These are phyloP conservation scores for Cryphonectria radicalis DNA, from an alignment of 2,329 filamentous ascomycete genomes.

Conservation along the genomic window DNA sequence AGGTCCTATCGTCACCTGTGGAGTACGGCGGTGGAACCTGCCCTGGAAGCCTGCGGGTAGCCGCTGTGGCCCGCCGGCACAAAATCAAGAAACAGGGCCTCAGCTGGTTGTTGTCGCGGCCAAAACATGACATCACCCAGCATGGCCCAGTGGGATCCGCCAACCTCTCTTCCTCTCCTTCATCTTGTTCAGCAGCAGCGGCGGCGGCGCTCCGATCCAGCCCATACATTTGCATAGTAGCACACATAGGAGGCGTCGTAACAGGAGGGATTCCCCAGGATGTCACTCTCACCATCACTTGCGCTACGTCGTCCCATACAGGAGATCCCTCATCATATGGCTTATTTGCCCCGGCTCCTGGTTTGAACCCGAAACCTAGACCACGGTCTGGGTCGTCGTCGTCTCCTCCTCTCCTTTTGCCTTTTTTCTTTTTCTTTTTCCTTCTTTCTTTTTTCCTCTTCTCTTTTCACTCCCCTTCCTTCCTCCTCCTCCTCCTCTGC, in stretches of 20 bases:
- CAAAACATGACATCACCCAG: constrained; percentile 15
- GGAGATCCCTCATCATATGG: background rate
- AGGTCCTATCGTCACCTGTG: background rate
- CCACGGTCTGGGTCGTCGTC: background rate
- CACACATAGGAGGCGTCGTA: background rate
- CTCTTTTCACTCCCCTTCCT: background rate
- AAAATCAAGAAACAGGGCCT: constrained; percentile 15
- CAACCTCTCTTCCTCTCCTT: background rate
- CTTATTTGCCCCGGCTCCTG: background rate
- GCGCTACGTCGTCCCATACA: background rate
- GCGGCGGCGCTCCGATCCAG: background rate
- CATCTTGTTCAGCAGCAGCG: background rate
- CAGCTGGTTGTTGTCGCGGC: background rate
- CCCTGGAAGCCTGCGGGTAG: background rate
- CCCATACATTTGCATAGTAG: background rate
- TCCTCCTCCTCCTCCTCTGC: background rate
- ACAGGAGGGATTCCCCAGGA: background rate
- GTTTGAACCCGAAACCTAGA: background rate
- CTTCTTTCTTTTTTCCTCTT: background rate
- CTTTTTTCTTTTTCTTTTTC: background rate
- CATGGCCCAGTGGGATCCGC: constrained; percentile 2
- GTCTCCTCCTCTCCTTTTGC: background rate
- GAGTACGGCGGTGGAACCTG: background rate
- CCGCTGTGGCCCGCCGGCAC: background rate
- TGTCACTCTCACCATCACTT: background rate